Evolutionary conservation across 2,329 filamentous ascomycete species (phyloP), one percentile per base, ranked within the genome.

Genomic region (Aspergillus aculeatus): DNA sequence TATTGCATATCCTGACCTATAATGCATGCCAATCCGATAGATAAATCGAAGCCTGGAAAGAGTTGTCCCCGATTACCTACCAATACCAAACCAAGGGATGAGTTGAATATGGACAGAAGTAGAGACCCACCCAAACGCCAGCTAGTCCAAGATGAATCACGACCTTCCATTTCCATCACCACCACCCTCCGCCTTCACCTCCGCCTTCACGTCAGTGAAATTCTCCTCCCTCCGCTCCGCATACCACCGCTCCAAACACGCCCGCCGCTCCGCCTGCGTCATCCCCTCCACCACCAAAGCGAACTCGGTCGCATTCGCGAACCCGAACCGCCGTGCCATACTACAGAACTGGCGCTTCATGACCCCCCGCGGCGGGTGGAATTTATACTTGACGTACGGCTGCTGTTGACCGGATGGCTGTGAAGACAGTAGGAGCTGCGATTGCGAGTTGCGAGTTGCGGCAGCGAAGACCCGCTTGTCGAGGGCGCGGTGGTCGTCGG

Each of bases 261-360:
- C 87, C 62, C 90, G 83, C 69, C 94, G 80, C 77, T 95, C 84
- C 69, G 89, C 90, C 73, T 94, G 90, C 50, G 90, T 96, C 91
- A 92, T 96, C 14, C 87, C 85, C 75, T 98, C 95, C 3, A 98
- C 93, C 14, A 92, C 86, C 41, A 97, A 79, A 3, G 93, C 95
- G 81, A 98, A 98, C 62, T 95, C 89, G 0, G 87, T 90, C 1
- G 89, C 87, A 71, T 85, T 88, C 1, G 83, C 80, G 71, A 92
- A 96, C 0, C 91, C 91, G 73, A 92, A 90, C 57, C 86, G 85
- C 68, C 82, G 84, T 1, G 92, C 91, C 91, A 98, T 96, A 26
- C 88, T 89, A 75, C 92, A 96, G 69, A 99, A 96, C 69, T 98
- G 93, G 19, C 94, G 83, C 55, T 83, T 83, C 76, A 86, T 86